Evolutionary conservation across 139 green algal genomes (phyloP).

Genomic region (Auxenochlorella pyrenoidosa): DNA sequence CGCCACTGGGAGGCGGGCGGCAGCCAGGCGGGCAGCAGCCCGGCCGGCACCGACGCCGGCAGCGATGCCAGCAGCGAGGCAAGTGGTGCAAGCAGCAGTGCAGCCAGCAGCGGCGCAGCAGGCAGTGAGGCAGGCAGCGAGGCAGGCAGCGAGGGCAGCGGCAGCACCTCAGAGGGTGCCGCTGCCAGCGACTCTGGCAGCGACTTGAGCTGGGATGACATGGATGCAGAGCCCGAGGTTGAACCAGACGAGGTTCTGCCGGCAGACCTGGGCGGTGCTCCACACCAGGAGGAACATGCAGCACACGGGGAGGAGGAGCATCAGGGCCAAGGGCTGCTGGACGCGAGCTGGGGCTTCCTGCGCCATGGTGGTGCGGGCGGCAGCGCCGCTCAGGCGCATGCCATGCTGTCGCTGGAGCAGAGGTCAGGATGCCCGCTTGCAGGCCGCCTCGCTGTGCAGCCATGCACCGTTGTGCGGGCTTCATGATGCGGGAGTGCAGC

Average conservation of each 20-base stretch:
- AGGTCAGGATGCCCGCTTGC: neutral
- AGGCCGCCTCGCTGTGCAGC: too few species aligned
- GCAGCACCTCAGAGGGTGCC: too few species aligned
- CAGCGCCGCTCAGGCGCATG: neutral
- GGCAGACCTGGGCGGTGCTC: too few species aligned
- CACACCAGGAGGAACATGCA: neutral
- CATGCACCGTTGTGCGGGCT: neutral
- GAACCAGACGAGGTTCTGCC: neutral
- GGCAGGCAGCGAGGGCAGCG: neutral
- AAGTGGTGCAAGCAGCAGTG: neutral
- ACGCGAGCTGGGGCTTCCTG: conserved; percentile 33
- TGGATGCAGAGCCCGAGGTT: neutral
- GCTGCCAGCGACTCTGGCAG: too few species aligned
- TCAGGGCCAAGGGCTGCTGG: neutral
- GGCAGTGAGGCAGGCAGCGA: neutral
- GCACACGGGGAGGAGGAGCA: neutral
- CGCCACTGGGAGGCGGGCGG: conserved; percentile 24
- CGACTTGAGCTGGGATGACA: neutral
- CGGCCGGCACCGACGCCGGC: neutral
- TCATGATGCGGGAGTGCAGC: too few species aligned
- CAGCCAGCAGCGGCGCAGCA: neutral
- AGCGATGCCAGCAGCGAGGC: neutral
- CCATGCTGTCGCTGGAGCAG: conserved; percentile 22
- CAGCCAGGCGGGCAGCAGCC: neutral
- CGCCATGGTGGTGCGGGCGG: neutral